Conservation (phyloP, 129 eudicot species). For the Pittosporum tobira region DNA sequence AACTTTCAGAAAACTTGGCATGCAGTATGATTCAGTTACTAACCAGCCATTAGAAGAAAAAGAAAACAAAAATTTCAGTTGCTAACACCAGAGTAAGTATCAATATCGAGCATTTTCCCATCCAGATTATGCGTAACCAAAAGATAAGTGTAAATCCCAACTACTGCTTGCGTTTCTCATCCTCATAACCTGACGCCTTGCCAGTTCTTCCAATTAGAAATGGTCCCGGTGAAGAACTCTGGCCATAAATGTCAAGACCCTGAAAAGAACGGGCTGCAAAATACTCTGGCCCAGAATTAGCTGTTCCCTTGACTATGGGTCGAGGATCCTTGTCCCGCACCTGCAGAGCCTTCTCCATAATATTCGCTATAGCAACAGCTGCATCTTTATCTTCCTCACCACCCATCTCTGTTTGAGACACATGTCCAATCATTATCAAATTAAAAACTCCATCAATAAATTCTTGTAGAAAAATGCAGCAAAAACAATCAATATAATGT, state of each 20-base stretch:
- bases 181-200: constrained; percentile 73
- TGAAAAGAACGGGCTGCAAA: constrained; percentile 67
- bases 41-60: too few relatives aligned
- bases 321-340: constrained; percentile 37
- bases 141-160: background rate
- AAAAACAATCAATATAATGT: background rate
- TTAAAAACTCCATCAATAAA: background rate
- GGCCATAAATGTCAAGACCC: constrained; percentile 63
- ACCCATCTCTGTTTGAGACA: constrained; percentile 25
- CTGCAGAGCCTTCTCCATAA: constrained; percentile 53
- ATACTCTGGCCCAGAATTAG: constrained; percentile 66
- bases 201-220: constrained; percentile 68
- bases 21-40: too few relatives aligned
- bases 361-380: constrained; percentile 44
- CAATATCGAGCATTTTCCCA: too few relatives aligned
- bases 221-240: constrained; percentile 45
- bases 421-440: background rate
- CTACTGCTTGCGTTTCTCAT: constrained; percentile 36
- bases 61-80: too few relatives aligned
- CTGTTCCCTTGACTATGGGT: constrained; percentile 33
- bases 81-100: too few relatives aligned
- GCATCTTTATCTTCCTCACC: constrained; percentile 40
- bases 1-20: too few relatives aligned
- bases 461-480: background rate
- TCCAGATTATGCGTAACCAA: too few relatives aligned